Conservation (phyloP, 2,329 filamentous ascomycete genomes). For the Calcarisporium arbuscula region DNA sequence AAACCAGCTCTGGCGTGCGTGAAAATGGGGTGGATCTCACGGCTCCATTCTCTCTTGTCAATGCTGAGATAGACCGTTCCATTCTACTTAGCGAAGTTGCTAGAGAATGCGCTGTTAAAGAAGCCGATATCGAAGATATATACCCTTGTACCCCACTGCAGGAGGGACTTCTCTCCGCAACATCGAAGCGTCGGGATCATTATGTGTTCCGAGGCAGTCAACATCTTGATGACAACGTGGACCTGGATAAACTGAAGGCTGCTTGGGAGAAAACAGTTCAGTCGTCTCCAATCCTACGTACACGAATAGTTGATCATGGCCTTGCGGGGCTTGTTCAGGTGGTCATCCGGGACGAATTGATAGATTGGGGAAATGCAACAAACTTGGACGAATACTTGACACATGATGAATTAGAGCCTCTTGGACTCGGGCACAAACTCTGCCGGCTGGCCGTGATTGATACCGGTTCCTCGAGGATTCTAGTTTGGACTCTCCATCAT, state of each 20-base stretch:
- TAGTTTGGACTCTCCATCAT: slow-evolving; percentile 33
- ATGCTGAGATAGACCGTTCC: too few species aligned
- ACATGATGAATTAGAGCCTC: too few species aligned
- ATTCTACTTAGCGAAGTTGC: too few species aligned
- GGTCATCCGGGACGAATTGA: background rate
- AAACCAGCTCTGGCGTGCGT: too few species aligned
- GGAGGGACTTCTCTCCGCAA: slow-evolving; percentile 3
- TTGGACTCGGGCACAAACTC: too few species aligned
- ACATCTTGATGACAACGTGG: slow-evolving; percentile 1
- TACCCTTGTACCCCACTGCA: slow-evolving; percentile 5
- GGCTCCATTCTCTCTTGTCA: too few species aligned
- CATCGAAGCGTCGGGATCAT: background rate
- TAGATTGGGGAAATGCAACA: too few species aligned
- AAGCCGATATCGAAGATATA: background rate
- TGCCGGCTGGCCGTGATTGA: too few species aligned
- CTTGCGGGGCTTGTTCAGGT: background rate
- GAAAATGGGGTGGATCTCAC: too few species aligned
- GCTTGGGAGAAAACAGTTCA: slow-evolving; percentile 3
- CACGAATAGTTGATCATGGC: background rate
- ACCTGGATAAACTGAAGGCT: background rate
- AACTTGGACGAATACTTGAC: too few species aligned
- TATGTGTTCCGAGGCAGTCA: slow-evolving; percentile 2
- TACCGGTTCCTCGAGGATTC: too few species aligned
- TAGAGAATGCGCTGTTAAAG: too few species aligned
- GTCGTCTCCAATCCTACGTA: background rate